Conservation (phyloP, 2,329 filamentous ascomycete species). For the Botrytis cinerea region DNA sequence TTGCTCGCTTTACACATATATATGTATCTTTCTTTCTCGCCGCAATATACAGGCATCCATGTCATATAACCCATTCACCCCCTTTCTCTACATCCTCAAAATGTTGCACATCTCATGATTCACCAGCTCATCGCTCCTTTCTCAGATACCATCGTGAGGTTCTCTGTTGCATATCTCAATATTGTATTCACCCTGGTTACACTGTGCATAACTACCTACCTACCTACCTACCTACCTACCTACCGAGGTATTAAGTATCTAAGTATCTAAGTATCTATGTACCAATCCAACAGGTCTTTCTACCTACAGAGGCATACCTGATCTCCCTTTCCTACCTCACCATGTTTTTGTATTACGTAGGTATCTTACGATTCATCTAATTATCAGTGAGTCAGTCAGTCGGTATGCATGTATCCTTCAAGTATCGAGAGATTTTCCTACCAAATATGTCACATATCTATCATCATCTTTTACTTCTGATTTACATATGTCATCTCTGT, state of each 20-base stretch:
- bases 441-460: background rate
- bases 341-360: background rate
- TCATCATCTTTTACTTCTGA: background rate
- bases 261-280: too few species aligned
- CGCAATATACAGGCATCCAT: too few species aligned
- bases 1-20: too few species aligned
- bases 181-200: slow-evolving; percentile 1
- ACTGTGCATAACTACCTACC: too few species aligned
- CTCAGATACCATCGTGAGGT: background rate
- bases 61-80: background rate
- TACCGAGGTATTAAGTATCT: too few species aligned
- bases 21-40: too few species aligned
- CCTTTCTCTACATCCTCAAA: background rate
- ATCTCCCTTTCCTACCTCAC: background rate
- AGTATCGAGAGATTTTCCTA: background rate
- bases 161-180: background rate
- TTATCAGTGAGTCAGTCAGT: background rate
- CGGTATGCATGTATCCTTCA: background rate
- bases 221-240: too few species aligned
- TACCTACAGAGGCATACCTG: too few species aligned
- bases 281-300: too few species aligned
- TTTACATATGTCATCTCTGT: background rate
- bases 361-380: background rate
- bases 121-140: background rate
- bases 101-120: background rate